These are phyloP conservation scores for Gossypium australe DNA, from an alignment of 345 rosid species.

Conservation along the genomic window DNA sequence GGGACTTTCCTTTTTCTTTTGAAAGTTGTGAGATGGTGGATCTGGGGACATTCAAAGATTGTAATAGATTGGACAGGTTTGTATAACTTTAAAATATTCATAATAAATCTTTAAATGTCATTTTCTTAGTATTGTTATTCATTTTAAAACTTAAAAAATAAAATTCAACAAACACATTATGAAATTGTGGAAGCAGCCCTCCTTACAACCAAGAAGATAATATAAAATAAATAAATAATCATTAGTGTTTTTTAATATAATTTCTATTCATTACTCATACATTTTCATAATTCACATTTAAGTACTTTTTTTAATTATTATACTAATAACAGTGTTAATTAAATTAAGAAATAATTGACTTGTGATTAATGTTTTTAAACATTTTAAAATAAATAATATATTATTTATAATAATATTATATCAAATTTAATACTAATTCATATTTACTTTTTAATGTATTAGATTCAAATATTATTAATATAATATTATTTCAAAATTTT, in stretches of 20 bases:
- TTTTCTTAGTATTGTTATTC: neutral
- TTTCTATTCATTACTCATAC: too few species aligned
- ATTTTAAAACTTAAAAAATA: neutral
- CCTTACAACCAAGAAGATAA: neutral
- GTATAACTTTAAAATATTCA: neutral
- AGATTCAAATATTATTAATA: too few species aligned
- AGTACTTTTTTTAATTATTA: too few species aligned
- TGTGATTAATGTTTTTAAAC: too few species aligned
- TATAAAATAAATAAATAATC: neutral
- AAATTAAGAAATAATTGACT: too few species aligned
- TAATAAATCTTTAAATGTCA: conserved; percentile 5
- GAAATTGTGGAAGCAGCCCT: neutral
- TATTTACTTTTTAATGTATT: too few species aligned
- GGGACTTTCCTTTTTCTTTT: neutral
- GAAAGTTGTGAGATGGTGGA: neutral
- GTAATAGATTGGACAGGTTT: conserved; percentile 13
- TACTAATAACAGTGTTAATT: too few species aligned
- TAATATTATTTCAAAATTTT: too few species aligned
- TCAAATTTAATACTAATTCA: too few species aligned
- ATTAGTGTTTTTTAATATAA: neutral
- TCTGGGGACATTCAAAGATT: neutral
- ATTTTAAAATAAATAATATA: too few species aligned
- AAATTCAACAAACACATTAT: conserved; percentile 1
- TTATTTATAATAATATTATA: too few species aligned
- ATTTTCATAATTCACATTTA: too few species aligned